phyloP scores from a whole-genome alignment of 306 rosid genomes.

The Cucumis sativus region DNA sequence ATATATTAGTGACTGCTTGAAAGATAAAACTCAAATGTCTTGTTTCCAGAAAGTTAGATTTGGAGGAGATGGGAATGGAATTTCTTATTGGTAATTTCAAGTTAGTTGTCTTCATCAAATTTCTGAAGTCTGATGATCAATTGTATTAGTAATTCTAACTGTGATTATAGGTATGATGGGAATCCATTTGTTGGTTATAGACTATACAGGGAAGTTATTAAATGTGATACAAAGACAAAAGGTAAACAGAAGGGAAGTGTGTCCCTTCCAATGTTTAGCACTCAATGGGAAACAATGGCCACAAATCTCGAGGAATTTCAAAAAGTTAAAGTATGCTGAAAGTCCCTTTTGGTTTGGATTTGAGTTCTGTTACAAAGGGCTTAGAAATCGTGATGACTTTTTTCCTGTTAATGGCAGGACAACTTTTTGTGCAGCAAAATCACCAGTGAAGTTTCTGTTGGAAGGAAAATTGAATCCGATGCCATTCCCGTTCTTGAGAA shows the following conservation, averaged over 20 bases:
- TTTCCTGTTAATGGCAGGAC: slow-evolving; percentile 45
- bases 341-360: background rate
- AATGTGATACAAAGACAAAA: slow-evolving; percentile 25
- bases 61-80: slow-evolving; percentile 45
- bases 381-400: background rate
- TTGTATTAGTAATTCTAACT: slow-evolving; percentile 9
- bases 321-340: slow-evolving; percentile 41
- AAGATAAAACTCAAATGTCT: slow-evolving; percentile 58
- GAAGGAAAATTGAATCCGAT: slow-evolving; percentile 41
- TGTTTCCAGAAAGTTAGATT: slow-evolving; percentile 52
- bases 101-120: background rate
- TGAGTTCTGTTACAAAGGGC: background rate
- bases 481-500: slow-evolving; percentile 63
- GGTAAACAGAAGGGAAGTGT: slow-evolving; percentile 19
- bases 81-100: slow-evolving; percentile 53
- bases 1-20: slow-evolving; percentile 53
- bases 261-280: slow-evolving; percentile 27
- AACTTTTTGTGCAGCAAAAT: slow-evolving; percentile 43
- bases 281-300: slow-evolving; percentile 80
- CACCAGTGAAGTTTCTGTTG: slow-evolving; percentile 28
- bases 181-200: slow-evolving; percentile 42
- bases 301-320: slow-evolving; percentile 55
- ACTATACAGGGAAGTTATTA: slow-evolving; percentile 43
- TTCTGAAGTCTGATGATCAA: slow-evolving; percentile 2
- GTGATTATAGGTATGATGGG: slow-evolving; percentile 66